A percentile compares a stretch with the other conserved stretches of the same genome.
Evolutionary conservation across 2,329 filamentous ascomycete genomes (phyloP).

Genomic region (Pyricularia pennisetigena): DNA sequence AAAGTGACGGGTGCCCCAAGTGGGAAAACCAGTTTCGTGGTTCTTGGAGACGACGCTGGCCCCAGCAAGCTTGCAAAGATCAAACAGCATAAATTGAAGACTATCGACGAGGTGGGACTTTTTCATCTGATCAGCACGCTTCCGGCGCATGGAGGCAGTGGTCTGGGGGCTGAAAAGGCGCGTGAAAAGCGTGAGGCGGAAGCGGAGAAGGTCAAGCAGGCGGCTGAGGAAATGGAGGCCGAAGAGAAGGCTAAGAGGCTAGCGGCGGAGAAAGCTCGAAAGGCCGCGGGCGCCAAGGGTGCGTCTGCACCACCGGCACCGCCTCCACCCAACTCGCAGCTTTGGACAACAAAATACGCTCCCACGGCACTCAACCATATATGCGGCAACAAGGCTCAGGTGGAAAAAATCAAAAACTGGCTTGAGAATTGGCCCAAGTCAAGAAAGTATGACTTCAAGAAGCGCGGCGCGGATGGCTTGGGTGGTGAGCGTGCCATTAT

Average conservation of each 20-base stretch:
- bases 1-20: slow-evolving; percentile 82
- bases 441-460: slow-evolving; percentile 72
- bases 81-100: slow-evolving; percentile 67
- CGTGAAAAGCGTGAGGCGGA: slow-evolving; percentile 80
- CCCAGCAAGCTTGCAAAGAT: slow-evolving; percentile 91
- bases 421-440: slow-evolving; percentile 71
- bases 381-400: slow-evolving; percentile 84
- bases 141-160: slow-evolving; percentile 77
- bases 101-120: slow-evolving; percentile 87
- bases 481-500: slow-evolving; percentile 84
- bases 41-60: slow-evolving; percentile 83
- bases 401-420: slow-evolving; percentile 87
- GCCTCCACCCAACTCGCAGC: slow-evolving; percentile 43
- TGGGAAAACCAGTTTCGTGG: slow-evolving; percentile 87
- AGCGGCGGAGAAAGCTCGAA: slow-evolving; percentile 43
- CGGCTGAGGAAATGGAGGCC: slow-evolving; percentile 76
- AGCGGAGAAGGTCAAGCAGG: slow-evolving; percentile 68
- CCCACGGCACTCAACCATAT: slow-evolving; percentile 78
- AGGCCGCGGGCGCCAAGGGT: slow-evolving; percentile 34
- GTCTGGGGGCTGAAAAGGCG: slow-evolving; percentile 77
- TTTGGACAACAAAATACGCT: slow-evolving; percentile 95
- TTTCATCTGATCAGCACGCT: slow-evolving; percentile 75
- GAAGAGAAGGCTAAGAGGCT: slow-evolving; percentile 57
- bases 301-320: slow-evolving; percentile 26
- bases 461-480: slow-evolving; percentile 73